A percentile compares a stretch with the other conserved stretches of the same genome.
Evolutionary conservation across 2,329 filamentous ascomycete species (phyloP).

Genomic region (Leptographium flavum): DNA sequence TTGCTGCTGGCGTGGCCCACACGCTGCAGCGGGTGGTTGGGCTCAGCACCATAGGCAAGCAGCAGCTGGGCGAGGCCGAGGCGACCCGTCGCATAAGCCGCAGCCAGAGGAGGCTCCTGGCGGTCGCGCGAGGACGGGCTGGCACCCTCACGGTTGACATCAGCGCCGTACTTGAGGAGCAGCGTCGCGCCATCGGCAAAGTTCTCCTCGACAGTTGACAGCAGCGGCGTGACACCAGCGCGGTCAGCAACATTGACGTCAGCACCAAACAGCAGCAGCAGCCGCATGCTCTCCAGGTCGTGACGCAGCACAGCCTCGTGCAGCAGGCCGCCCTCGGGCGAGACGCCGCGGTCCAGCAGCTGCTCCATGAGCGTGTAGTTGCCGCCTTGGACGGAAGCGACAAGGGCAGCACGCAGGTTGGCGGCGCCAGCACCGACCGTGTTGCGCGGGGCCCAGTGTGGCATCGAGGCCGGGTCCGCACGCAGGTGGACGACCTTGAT

Average conservation of each 20-base stretch:
- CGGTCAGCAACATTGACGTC: slow-evolving; percentile 37
- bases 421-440: slow-evolving; percentile 25
- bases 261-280: slow-evolving; percentile 42
- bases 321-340: slow-evolving; percentile 34
- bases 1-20: slow-evolving; percentile 16
- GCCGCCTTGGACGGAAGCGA: slow-evolving; percentile 38
- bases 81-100: slow-evolving; percentile 36
- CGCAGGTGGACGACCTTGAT: slow-evolving; percentile 32
- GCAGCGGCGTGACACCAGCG: slow-evolving; percentile 35
- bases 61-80: slow-evolving; percentile 43
- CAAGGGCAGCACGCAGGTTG: slow-evolving; percentile 31
- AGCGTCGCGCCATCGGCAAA: slow-evolving; percentile 42
- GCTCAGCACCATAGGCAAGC: slow-evolving; percentile 45
- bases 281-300: slow-evolving; percentile 37
- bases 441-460: slow-evolving; percentile 35
- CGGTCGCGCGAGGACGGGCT: slow-evolving; percentile 23
- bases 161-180: slow-evolving; percentile 50
- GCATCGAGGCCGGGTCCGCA: slow-evolving; percentile 35
- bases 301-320: slow-evolving; percentile 36
- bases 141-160: slow-evolving; percentile 34
- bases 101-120: slow-evolving; percentile 38
- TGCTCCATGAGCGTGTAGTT: slow-evolving; percentile 44
- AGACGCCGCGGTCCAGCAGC: slow-evolving; percentile 41
- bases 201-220: slow-evolving; percentile 33
- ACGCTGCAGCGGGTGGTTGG: slow-evolving; percentile 30